Conservation (phyloP, 2,329 filamentous ascomycete species). For the Cladosporium sp. region DNA sequence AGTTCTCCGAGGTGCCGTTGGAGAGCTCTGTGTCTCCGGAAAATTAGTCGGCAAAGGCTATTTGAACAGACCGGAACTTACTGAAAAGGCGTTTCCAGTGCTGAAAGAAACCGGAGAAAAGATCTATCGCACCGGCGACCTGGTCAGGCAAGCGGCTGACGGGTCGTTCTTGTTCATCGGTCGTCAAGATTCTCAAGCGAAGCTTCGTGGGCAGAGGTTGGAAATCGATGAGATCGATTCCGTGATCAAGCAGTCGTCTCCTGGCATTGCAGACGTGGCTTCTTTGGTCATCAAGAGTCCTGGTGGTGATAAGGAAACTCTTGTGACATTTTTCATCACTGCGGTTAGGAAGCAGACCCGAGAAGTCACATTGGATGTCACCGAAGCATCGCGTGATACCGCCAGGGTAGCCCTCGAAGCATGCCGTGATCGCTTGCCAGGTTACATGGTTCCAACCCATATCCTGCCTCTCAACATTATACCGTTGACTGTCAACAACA, state of each 20-base stretch:
- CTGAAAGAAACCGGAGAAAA: conserved; percentile 44
- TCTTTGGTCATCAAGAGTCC: conserved; percentile 70
- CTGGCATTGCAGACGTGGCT: conserved; percentile 62
- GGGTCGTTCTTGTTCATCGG: conserved; percentile 84
- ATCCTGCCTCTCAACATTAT: conserved; percentile 68
- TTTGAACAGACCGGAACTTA: conserved; percentile 74
- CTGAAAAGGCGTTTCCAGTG: conserved; percentile 68
- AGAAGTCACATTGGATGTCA: conserved; percentile 32
- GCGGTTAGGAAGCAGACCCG: conserved; percentile 2
- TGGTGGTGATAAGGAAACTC: conserved; percentile 71
- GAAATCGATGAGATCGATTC: conserved; percentile 92
- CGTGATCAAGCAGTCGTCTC: conserved; percentile 61
- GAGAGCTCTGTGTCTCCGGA: conserved; percentile 85
- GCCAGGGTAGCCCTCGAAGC: conserved; percentile 37
- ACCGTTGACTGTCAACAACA: conserved; percentile 85
- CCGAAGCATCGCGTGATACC: conserved; percentile 22
- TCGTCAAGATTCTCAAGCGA: conserved; percentile 86
- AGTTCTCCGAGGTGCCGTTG: conserved; percentile 72
- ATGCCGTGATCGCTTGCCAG: conserved; percentile 68
- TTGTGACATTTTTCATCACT: conserved; percentile 68
- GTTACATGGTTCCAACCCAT: conserved; percentile 89
- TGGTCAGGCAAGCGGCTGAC: conserved; percentile 77
- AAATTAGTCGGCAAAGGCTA: conserved; percentile 88
- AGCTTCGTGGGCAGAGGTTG: conserved; percentile 81
- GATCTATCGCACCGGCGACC: conserved; percentile 83